Conservation (phyloP, 2,329 filamentous ascomycete species). For the Calonectria pseudoturangicola region DNA sequence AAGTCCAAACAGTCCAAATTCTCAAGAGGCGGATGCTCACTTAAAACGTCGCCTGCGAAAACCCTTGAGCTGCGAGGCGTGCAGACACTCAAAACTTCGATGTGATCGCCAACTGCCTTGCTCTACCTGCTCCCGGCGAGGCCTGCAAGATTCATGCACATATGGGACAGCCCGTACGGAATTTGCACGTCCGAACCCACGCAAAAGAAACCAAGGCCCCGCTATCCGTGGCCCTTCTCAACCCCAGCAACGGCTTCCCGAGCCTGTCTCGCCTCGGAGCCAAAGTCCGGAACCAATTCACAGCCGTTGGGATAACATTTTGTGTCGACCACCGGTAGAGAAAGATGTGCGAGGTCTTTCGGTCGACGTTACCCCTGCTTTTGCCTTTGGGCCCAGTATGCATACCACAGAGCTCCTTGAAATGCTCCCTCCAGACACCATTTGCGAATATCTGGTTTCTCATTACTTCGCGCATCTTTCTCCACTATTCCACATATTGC, state of each 20-base stretch:
- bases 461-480: constrained; percentile 28
- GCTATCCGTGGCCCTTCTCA: background rate
- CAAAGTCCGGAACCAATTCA: constrained; percentile 12
- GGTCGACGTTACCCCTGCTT: background rate
- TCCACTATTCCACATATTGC: constrained; percentile 44
- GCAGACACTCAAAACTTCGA: constrained; percentile 13
- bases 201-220: background rate
- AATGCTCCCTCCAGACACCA: constrained; percentile 4
- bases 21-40: background rate
- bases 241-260: background rate
- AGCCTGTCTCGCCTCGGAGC: background rate
- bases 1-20: background rate
- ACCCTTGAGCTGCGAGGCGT: constrained; percentile 17
- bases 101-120: constrained; percentile 17
- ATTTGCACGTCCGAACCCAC: background rate
- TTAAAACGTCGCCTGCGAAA: constrained; percentile 8
- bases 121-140: constrained; percentile 7
- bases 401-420: background rate
- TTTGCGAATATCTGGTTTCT: constrained; percentile 9
- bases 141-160: constrained; percentile 9
- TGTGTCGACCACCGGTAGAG: background rate
- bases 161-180: background rate
- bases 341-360: constrained; percentile 6
- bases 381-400: constrained; percentile 14
- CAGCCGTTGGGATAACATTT: constrained; percentile 2